Evolutionary conservation across 2,329 filamentous ascomycete genomes (phyloP).

Genomic region (Dothideomycetidae sp.): DNA sequence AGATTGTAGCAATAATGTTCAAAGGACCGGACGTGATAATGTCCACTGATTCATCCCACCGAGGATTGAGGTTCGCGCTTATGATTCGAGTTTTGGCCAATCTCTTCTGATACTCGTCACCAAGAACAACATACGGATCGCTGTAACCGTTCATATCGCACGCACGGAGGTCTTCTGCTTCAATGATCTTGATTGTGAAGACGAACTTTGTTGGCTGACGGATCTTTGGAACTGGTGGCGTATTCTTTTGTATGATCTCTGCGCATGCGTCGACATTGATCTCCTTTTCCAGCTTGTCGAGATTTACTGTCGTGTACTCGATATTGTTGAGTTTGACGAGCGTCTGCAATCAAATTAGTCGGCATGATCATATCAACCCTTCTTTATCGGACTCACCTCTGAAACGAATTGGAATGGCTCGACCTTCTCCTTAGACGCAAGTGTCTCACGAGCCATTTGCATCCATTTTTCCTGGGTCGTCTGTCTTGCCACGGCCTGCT

Average conservation of each 20-base stretch:
- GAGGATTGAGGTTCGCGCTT: conserved; percentile 76
- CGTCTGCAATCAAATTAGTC: too few species aligned
- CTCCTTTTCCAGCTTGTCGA: conserved; percentile 77
- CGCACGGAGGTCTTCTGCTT: conserved; percentile 95
- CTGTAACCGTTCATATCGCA: conserved; percentile 89
- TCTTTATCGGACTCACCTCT: conserved; percentile 53
- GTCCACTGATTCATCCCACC: conserved; percentile 95
- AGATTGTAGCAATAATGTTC: conserved; percentile 91
- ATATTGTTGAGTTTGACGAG: conserved; percentile 97
- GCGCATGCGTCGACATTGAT: conserved; percentile 90
- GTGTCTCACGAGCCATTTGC: conserved; percentile 84
- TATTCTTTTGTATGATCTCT: conserved; percentile 58
- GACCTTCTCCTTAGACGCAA: conserved; percentile 79
- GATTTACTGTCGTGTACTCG: conserved; percentile 80
- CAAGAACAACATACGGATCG: conserved; percentile 92
- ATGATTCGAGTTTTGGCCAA: conserved; percentile 89
- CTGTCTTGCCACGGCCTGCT: conserved; percentile 62
- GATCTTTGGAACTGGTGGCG: conserved; percentile 54
- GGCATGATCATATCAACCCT: too few species aligned
- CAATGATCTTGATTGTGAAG: conserved; percentile 97
- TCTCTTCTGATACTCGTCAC: conserved; percentile 95
- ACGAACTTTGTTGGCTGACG: conserved; percentile 70
- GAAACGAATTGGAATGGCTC: conserved; percentile 95
- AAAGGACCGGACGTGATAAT: conserved; percentile 84
- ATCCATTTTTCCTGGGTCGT: conserved; percentile 86